Percentiles rank a stretch among this genome's conserved stretches.
Conservation (phyloP, 2,329 filamentous ascomycete species). For the Epichloe gansuensis region DNA sequence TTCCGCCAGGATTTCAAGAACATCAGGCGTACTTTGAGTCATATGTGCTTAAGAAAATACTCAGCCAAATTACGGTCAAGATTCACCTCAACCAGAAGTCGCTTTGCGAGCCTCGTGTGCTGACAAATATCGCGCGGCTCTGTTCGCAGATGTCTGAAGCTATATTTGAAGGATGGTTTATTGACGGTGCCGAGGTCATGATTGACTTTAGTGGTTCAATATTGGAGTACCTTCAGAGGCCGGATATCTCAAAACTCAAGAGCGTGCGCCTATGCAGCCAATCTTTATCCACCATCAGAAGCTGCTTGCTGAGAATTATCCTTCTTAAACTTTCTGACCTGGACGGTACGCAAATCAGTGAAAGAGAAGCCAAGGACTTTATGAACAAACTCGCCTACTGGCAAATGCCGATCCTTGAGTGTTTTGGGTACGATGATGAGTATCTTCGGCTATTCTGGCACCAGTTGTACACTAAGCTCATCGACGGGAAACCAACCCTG, state of each 20-base stretch:
- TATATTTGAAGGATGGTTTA: conserved; percentile 92
- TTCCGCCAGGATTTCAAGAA: conserved; percentile 84
- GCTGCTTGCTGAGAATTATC: conserved; percentile 65
- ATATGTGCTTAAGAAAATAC: conserved; percentile 64
- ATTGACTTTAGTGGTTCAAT: conserved; percentile 78
- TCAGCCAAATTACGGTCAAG: conserved; percentile 56
- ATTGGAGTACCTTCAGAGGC: conserved; percentile 77
- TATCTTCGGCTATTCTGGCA: conserved; percentile 83
- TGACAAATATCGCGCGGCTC: conserved; percentile 79
- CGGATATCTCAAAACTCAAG: conserved; percentile 70
- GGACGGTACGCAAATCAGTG: conserved; percentile 48
- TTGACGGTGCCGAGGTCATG: conserved; percentile 70
- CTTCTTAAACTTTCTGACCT: conserved; percentile 74
- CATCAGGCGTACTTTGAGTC: conserved; percentile 94
- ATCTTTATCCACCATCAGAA: conserved; percentile 62
- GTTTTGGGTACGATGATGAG: conserved; percentile 65
- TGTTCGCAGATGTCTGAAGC: conserved; percentile 73
- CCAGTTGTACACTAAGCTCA: conserved; percentile 78
- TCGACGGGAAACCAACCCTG: conserved; percentile 54
- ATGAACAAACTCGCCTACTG: conserved; percentile 85
- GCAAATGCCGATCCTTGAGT: conserved; percentile 80
- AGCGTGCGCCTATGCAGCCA: conserved; percentile 84
- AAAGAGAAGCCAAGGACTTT: conserved; percentile 53
- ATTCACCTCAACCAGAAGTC: conserved; percentile 60
- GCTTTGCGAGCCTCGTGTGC: conserved; percentile 65